Evolutionary conservation across 1,284 basidiomycete genomes (phyloP).

Genomic region (Schizophyllum commune): DNA sequence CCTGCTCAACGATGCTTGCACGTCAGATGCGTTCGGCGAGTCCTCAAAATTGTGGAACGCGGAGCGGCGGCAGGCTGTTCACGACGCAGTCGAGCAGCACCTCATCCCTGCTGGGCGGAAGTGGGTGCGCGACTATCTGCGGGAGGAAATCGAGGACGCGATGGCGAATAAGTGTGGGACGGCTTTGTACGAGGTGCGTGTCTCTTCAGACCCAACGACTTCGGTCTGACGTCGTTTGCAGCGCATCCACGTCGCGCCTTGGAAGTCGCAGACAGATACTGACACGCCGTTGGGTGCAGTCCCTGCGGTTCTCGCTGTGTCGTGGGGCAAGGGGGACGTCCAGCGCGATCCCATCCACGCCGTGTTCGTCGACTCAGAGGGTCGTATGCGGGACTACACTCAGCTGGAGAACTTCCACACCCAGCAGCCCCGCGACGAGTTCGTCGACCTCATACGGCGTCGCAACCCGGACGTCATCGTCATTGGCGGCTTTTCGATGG

Average conservation of each 20-base stretch:
- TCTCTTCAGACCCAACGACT: constrained; percentile 3
- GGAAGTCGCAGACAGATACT: constrained; percentile 31
- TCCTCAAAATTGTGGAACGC: constrained; percentile 91
- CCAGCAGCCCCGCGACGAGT: constrained; percentile 59
- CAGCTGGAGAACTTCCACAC: constrained; percentile 86
- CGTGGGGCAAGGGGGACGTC: constrained; percentile 93
- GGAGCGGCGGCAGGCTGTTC: constrained; percentile 73
- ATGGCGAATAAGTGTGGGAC: constrained; percentile 63
- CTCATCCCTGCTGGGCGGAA: constrained; percentile 77
- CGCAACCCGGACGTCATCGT: constrained; percentile 86
- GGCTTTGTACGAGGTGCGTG: constrained; percentile 63
- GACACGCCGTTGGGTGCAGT: constrained; percentile 64
- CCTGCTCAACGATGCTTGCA: constrained; percentile 74
- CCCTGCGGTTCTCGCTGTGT: constrained; percentile 85
- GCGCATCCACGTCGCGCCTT: constrained; percentile 75
- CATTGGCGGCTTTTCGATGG: constrained; percentile 82
- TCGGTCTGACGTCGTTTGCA: constrained; percentile 24
- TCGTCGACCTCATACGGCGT: constrained; percentile 75
- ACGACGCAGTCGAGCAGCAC: constrained; percentile 73
- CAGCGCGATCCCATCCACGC: constrained; percentile 84
- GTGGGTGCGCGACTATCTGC: constrained; percentile 86
- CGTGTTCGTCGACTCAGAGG: constrained; percentile 83
- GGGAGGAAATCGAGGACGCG: constrained; percentile 86
- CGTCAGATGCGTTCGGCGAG: constrained; percentile 82
- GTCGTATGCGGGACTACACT: constrained; percentile 82